Percentiles rank a stretch among this genome's conserved stretches.
phyloP scores from a whole-genome alignment of 1,139 yeast genomes.

The Hansenula sp. region DNA sequence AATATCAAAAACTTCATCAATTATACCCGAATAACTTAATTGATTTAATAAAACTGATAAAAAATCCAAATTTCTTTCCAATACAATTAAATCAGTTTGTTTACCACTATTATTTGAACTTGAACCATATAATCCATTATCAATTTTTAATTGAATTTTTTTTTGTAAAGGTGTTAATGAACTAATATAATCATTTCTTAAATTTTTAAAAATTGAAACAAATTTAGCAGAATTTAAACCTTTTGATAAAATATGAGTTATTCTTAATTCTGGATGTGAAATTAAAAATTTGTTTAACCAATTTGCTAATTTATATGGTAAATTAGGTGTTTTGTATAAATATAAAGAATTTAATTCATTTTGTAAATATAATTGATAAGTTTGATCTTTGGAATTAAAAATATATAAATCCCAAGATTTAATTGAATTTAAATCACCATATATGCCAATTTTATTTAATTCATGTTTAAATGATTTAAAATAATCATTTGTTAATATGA shows the following conservation, averaged over 20 bases:
- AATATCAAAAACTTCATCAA: conserved; percentile 65
- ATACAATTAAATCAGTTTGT: conserved; percentile 56
- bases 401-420: conserved; percentile 13
- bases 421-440: conserved; percentile 15
- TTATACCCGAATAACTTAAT: conserved; percentile 74
- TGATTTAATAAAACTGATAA: conserved; percentile 71
- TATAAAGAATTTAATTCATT: conserved; percentile 27
- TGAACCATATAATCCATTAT: conserved; percentile 18
- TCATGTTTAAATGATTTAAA: conserved; percentile 17
- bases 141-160: conserved; percentile 17
- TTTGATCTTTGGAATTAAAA: conserved; percentile 2
- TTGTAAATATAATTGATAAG: conserved; percentile 10
- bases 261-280: conserved; percentile 32
- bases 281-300: conserved; percentile 23
- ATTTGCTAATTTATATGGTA: conserved; percentile 37
- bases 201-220: conserved; percentile 29
- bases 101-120: conserved; percentile 25
- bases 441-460: conserved; percentile 16
- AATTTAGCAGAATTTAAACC: conserved; percentile 41
- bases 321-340: conserved; percentile 28
- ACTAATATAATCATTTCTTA: conserved; percentile 25
- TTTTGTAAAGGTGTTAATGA: conserved; percentile 24
- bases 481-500: conserved; percentile 20
- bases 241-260: conserved; percentile 38
- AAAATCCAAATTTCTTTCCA: conserved; percentile 76